phyloP scores from a whole-genome alignment of 2,329 filamentous ascomycete species.

The Neofusicoccum sp. region DNA sequence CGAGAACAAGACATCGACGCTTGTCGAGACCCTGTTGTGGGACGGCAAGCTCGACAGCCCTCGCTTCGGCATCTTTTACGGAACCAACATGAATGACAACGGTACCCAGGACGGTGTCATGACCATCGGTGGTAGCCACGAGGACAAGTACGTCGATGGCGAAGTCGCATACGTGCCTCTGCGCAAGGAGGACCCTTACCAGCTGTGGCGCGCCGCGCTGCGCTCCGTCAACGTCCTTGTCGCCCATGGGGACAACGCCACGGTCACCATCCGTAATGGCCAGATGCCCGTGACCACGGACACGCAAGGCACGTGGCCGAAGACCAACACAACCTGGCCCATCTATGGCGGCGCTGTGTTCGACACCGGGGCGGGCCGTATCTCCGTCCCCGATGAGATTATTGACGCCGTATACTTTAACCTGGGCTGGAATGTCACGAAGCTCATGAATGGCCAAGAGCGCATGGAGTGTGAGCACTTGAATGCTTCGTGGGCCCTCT shows the following conservation, averaged over 20 bases:
- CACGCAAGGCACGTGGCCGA: constrained; percentile 11
- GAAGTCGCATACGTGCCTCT: constrained; percentile 49
- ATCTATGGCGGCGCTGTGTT: constrained; percentile 21
- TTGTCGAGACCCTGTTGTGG: constrained; percentile 25
- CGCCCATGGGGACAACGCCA: constrained; percentile 17
- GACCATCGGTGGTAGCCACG: constrained; percentile 34
- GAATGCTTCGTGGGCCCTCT: constrained; percentile 25
- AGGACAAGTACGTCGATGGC: constrained; percentile 61
- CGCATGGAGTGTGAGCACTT: constrained; percentile 22
- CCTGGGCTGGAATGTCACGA: constrained; percentile 24
- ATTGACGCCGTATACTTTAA: constrained; percentile 23
- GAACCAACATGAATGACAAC: constrained; percentile 19
- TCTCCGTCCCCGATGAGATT: constrained; percentile 20
- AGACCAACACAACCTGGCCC: constrained; percentile 18
- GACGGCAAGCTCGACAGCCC: constrained; percentile 21
- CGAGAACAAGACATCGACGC: constrained; percentile 18
- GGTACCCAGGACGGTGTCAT: constrained; percentile 22
- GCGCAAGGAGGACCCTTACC: constrained; percentile 19
- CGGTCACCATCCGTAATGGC: constrained; percentile 16
- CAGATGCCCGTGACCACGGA: constrained; percentile 12
- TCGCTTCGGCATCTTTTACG: constrained; percentile 23
- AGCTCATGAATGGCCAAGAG: constrained; percentile 20
- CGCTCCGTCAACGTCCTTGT: constrained; percentile 21
- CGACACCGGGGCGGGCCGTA: constrained; percentile 24
- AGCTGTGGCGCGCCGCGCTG: constrained; percentile 24